Percentiles rank a stretch among this genome's conserved stretches.
These are phyloP conservation scores for Paraphaeosphaeria sporulosa DNA, from an alignment of 2,329 filamentous ascomycete genomes.

Conservation along the genomic window DNA sequence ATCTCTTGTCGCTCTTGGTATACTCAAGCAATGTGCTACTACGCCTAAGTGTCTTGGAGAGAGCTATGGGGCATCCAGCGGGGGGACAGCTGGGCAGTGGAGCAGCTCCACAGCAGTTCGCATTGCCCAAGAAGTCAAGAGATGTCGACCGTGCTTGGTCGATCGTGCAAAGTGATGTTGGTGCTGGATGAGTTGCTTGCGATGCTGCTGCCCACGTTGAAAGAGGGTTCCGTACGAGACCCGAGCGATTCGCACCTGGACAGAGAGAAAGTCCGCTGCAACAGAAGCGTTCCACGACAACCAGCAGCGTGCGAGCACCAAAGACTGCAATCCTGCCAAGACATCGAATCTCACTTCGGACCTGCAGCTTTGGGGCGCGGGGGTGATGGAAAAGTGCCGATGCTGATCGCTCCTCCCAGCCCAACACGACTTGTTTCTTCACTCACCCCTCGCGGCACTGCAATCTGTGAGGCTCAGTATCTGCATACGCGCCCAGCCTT, in stretches of 20 bases:
- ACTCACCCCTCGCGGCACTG: background rate
- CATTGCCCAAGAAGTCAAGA: conserved; percentile 19
- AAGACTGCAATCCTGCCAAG: conserved; percentile 2
- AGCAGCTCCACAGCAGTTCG: conserved; percentile 20
- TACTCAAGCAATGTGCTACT: conserved; percentile 10
- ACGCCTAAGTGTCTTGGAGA: conserved; percentile 23
- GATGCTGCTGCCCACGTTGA: background rate
- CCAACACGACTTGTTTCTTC: conserved; percentile 3
- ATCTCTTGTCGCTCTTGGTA: conserved; percentile 9
- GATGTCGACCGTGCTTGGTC: conserved; percentile 14
- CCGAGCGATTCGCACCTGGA: too few relatives aligned
- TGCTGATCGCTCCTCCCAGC: conserved; percentile 10
- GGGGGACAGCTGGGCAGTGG: conserved; percentile 25
- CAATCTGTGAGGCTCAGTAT: conserved; percentile 17
- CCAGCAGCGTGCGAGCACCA: background rate
- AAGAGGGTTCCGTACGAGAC: background rate
- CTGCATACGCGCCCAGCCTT: conserved; percentile 22
- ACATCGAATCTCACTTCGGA: background rate
- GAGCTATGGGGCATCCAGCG: conserved; percentile 16
- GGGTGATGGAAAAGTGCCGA: background rate
- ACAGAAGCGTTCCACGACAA: conserved; percentile 1
- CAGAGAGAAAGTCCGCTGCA: conserved; percentile 3
- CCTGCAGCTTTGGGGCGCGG: conserved; percentile 6
- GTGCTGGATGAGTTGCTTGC: background rate
- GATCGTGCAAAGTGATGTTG: background rate